Conservation (phyloP, 106 monocot genomes). For the Platanthera guangdongensis region DNA sequence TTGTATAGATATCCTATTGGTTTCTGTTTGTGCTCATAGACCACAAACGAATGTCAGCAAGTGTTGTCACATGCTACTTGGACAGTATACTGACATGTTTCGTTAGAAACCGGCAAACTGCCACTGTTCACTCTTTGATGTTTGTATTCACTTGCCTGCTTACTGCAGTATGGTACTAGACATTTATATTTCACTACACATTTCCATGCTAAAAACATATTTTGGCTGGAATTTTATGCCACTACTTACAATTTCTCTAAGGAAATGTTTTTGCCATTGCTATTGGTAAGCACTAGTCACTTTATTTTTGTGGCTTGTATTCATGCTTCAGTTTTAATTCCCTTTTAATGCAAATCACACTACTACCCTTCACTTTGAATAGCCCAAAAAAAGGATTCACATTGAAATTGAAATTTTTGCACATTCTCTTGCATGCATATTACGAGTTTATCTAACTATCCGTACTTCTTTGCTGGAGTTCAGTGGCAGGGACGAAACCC, state of each 20-base stretch:
- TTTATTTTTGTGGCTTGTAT: too few relatives aligned
- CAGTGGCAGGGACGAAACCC: slow-evolving; percentile 37
- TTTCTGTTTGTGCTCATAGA: too few relatives aligned
- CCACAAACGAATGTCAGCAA: background rate
- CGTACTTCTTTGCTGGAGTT: background rate
- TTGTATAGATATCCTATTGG: background rate
- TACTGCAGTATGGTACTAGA: background rate
- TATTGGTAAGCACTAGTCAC: too few relatives aligned
- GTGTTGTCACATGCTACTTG: background rate
- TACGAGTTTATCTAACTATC: background rate
- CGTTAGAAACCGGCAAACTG: background rate
- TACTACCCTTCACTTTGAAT: background rate
- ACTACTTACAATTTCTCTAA: background rate
- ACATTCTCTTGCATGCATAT: background rate
- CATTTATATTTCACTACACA: background rate
- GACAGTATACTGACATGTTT: background rate
- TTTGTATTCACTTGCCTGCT: background rate
- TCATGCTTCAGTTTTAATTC: too few relatives aligned
- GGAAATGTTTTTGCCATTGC: background rate
- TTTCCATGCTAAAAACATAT: background rate
- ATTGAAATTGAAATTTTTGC: background rate
- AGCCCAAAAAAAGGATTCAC: background rate
- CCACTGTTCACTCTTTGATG: background rate
- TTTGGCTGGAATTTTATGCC: background rate
- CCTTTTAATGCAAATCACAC: too few relatives aligned